These are phyloP conservation scores for Orbilia javanica DNA, from an alignment of 2,329 filamentous ascomycete species.

Conservation along the genomic window DNA sequence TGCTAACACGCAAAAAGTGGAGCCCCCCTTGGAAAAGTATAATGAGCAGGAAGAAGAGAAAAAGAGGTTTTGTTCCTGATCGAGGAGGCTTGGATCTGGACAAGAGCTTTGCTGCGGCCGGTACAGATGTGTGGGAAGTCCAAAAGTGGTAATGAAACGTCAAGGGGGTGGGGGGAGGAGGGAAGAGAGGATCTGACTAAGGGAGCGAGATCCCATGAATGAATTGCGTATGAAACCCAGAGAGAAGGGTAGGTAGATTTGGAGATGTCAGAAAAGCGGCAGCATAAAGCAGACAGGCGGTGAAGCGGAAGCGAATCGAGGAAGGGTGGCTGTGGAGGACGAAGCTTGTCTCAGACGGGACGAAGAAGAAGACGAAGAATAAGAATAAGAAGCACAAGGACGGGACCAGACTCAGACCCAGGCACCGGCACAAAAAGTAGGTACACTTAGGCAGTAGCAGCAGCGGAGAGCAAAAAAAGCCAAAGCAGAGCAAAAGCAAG, in stretches of 20 bases:
- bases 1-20: constrained; percentile 42
- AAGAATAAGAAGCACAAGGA: neutral
- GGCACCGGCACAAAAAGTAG: constrained; percentile 1
- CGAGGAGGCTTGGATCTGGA: constrained; percentile 56
- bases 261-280: constrained; percentile 24
- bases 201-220: constrained; percentile 20
- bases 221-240: constrained; percentile 47
- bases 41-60: constrained; percentile 1
- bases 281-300: constrained; percentile 32
- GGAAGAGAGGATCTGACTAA: constrained; percentile 55
- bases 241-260: constrained; percentile 13
- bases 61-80: constrained; percentile 23
- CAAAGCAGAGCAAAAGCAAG: constrained; percentile 1
- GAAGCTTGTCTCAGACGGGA: constrained; percentile 46
- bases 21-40: constrained; percentile 2
- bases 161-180: too few species aligned
- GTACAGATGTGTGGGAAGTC: constrained; percentile 39
- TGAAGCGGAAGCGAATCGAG: constrained; percentile 44
- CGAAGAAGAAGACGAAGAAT: constrained; percentile 4
- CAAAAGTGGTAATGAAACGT: constrained; percentile 58
- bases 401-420: constrained; percentile 7
- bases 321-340: constrained; percentile 40
- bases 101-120: constrained; percentile 47
- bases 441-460: too few species aligned
- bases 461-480: too few species aligned